Percentiles rank a stretch among this genome's conserved stretches.
Evolutionary conservation across 1,284 basidiomycete species (phyloP).

Genomic region (Ceratobasidium sp.): DNA sequence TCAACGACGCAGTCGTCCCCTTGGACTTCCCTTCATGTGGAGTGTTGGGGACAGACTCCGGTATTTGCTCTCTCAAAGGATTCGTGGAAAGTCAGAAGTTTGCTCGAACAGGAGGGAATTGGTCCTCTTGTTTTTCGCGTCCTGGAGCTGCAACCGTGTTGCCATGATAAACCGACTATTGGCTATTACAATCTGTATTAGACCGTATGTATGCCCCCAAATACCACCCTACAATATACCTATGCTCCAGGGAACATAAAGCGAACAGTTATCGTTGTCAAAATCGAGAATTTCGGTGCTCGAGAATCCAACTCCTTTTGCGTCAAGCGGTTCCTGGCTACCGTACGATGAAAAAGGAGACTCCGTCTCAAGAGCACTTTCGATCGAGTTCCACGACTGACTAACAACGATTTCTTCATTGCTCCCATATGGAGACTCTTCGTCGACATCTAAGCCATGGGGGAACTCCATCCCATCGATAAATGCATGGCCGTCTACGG

Average conservation of each 20-base stretch:
- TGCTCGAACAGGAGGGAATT: constrained; percentile 39
- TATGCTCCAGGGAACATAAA: not conserved
- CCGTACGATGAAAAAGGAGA: not conserved
- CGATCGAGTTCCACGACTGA: not conserved
- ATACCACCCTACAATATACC: not conserved
- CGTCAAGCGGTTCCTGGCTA: not conserved
- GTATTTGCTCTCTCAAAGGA: constrained; percentile 44
- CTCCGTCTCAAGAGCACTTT: constrained; percentile 3
- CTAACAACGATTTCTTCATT: not conserved
- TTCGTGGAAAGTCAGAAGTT: constrained; percentile 44
- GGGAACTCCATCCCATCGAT: not conserved
- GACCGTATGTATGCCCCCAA: not conserved
- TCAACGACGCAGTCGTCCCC: constrained; percentile 46
- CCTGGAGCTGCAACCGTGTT: not conserved
- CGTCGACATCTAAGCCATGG: not conserved
- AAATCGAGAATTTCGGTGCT: not conserved
- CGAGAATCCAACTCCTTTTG: not conserved
- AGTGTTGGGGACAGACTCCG: constrained; percentile 31
- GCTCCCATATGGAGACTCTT: not conserved
- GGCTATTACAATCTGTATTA: not conserved
- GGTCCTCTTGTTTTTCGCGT: constrained; percentile 7
- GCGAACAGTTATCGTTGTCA: not conserved
- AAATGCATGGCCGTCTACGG: not conserved
- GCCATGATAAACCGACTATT: not conserved
- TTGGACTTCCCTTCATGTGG: constrained; percentile 42